Conservation (phyloP, 176 grass and related monocot genomes). For the Oryza nivara region DNA sequence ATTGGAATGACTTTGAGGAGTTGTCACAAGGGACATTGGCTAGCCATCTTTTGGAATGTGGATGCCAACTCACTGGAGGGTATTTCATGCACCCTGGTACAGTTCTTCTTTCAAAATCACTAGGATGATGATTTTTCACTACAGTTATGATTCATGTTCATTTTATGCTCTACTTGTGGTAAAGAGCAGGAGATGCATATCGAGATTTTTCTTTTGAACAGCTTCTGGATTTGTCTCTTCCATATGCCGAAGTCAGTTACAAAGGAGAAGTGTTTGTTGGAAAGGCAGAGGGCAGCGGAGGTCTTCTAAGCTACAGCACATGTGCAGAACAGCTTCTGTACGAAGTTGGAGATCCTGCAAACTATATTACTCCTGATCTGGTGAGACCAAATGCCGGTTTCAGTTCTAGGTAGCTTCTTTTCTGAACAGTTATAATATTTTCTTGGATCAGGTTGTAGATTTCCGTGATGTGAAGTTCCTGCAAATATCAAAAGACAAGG, state of each 20-base stretch:
- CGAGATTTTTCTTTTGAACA: slow-evolving; percentile 78
- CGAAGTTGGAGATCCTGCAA: slow-evolving; percentile 83
- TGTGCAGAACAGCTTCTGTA: slow-evolving; percentile 95
- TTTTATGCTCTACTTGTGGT: slow-evolving; percentile 38
- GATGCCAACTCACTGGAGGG: slow-evolving; percentile 97
- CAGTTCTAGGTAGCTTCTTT: slow-evolving; percentile 22
- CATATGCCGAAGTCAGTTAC: slow-evolving; percentile 83
- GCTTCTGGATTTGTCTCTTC: slow-evolving; percentile 86
- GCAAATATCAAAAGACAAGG: slow-evolving; percentile 70
- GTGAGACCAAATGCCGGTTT: slow-evolving; percentile 52
- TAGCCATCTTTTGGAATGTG: slow-evolving; percentile 95
- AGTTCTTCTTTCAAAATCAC: slow-evolving; percentile 43
- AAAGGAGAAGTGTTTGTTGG: slow-evolving; percentile 77
- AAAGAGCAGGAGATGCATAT: slow-evolving; percentile 76
- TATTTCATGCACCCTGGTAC: slow-evolving; percentile 98
- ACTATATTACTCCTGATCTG: slow-evolving; percentile 96
- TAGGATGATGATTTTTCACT: slow-evolving; percentile 1
- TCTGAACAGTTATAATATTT: slow-evolving; percentile 39
- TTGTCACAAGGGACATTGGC: slow-evolving; percentile 85
- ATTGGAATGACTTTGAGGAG: slow-evolving; percentile 66
- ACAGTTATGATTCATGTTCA: slow-evolving; percentile 9
- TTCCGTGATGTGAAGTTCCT: slow-evolving; percentile 69
- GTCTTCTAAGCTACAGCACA: slow-evolving; percentile 66
- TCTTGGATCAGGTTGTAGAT: slow-evolving; percentile 70
- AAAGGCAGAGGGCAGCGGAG: slow-evolving; percentile 78